Base-by-base conservation (phyloP, 2,329 filamentous ascomycete genomes). In the Chrysoporthe deuterocubensis region DNA sequence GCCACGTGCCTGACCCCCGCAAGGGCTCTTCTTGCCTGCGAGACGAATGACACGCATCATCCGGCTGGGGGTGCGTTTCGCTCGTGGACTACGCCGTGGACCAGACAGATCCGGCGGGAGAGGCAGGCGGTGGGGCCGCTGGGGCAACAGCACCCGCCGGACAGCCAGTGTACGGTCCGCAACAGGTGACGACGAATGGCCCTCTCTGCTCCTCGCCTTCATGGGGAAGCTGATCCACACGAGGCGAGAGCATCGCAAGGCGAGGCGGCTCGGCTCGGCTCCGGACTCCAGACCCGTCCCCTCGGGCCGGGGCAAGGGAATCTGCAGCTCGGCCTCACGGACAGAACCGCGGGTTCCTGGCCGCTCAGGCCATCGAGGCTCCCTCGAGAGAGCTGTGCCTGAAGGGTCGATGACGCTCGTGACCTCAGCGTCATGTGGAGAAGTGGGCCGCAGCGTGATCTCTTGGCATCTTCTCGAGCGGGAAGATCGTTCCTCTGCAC, bases 361-460 rank as follows among this genome's bases (percentile, higher is more conserved):
- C 50, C 26, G 50, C 50, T 21, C 5, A 34, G 32, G 21, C 21
- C 50, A 54, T 14, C 56, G 40, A n/a, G 32, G 34, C 56, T 21
- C 8, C 21, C 40, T 14, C 56, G 18, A 58, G 9, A 26, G 56
- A 40, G 9, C 5, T 16, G 56, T 16, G 57, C 57, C 37, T 32
- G 13, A 16, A 44, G 4, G 40, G 11, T 21, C 26, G 37, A 44
- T 18, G 13, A 16, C 14, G 37, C 57, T 40, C 57, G 37, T 60
- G 37, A 60, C 37, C 40, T 7, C 40, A 44, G n/a, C 57, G 57
- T 40, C 57, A 40, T 43, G 57, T 60, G 57, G 57, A 14, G n/a
- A 5, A 14, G 57, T 60, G 37, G 57, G 42, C 37, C 57, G 6
- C n/a, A 42, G 5, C n/a, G n/a, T 44, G n/a, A 43, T 14, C 14